phyloP scores from a whole-genome alignment of 805 yeast genomes.

The Kodamaea neixiangensis region DNA sequence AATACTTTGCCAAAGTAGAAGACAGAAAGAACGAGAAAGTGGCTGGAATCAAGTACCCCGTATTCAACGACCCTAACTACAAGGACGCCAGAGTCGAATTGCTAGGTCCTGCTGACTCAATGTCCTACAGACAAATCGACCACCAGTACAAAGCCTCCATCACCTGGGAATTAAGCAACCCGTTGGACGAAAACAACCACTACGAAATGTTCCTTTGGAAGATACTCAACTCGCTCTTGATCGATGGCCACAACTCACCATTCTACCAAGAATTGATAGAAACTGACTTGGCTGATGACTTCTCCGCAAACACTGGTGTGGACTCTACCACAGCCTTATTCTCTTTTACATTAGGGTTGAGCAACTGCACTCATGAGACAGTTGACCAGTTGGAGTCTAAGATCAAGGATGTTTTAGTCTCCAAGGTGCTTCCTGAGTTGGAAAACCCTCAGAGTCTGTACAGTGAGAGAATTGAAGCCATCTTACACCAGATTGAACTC shows the following conservation, averaged over 20 bases:
- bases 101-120: constrained; percentile 74
- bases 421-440: constrained; percentile 38
- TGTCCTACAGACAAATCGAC: constrained; percentile 56
- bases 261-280: constrained; percentile 86
- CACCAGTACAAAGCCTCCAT: constrained; percentile 78
- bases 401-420: constrained; percentile 48
- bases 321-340: constrained; percentile 78
- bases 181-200: constrained; percentile 50
- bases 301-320: constrained; percentile 82
- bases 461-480: constrained; percentile 66
- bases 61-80: constrained; percentile 32
- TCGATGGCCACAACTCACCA: constrained; percentile 92
- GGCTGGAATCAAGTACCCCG: constrained; percentile 46
- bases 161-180: constrained; percentile 85
- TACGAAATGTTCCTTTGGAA: constrained; percentile 74
- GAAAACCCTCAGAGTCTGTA: constrained; percentile 22
- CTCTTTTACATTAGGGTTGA: constrained; percentile 82
- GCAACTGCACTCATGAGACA: constrained; percentile 59
- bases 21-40: constrained; percentile 29
- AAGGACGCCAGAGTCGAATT: constrained; percentile 24
- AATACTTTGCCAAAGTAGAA: constrained; percentile 48
- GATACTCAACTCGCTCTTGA: constrained; percentile 65
- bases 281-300: constrained; percentile 81
- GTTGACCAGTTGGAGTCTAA: constrained; percentile 50
- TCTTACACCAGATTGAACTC: constrained; percentile 85